Conservation (phyloP, 345 rosid genomes). For the Citrus reticulata region DNA sequence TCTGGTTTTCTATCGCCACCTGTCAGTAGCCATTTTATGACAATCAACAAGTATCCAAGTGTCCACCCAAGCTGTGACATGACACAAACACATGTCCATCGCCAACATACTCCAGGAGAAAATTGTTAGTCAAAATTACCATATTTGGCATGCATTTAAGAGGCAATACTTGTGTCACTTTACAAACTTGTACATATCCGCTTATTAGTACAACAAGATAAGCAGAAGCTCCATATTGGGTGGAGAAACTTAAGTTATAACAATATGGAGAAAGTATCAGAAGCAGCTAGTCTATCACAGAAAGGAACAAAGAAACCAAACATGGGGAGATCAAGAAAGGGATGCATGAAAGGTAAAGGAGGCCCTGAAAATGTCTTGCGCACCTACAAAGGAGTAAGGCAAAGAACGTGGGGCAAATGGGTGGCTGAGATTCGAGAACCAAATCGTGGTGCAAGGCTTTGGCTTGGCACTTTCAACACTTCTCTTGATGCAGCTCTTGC, state of each 20-base stretch:
- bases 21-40: background rate
- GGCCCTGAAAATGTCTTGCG: conserved; percentile 66
- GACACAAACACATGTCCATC: background rate
- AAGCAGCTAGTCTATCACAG: background rate
- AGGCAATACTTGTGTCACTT: background rate
- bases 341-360: conserved; percentile 70
- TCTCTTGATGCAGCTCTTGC: conserved; percentile 50
- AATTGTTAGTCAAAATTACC: background rate
- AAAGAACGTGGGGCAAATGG: conserved; percentile 68
- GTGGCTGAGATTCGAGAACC: conserved; percentile 61
- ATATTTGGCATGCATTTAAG: background rate
- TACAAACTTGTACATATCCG: background rate
- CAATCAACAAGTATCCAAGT: background rate
- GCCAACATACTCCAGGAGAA: background rate
- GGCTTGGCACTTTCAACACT: conserved; percentile 57
- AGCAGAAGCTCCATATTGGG: background rate
- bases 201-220: background rate
- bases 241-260: background rate
- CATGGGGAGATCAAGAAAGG: conserved; percentile 59
- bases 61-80: background rate
- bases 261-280: conserved; percentile 9
- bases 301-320: conserved; percentile 22
- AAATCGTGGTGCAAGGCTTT: conserved; percentile 43
- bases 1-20: background rate
- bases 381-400: conserved; percentile 51